Evolutionary conservation across 805 yeast species (phyloP), one percentile per base, ranked within the genome.

Genomic region (Saturnispora sanitii): DNA sequence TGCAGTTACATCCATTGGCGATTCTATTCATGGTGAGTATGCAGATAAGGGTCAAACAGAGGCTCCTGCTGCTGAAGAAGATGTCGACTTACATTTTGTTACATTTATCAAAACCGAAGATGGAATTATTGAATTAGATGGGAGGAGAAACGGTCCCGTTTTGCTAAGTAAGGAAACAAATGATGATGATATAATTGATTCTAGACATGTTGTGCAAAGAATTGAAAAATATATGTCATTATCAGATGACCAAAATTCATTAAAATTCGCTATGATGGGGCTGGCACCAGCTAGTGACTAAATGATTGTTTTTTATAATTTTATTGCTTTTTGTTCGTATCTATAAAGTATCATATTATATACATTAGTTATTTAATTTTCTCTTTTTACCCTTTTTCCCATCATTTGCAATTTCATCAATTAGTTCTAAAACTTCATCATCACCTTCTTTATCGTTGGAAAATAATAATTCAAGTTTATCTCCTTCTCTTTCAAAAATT

Each of bases 91-190:
- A 43, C 98, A 90, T 61, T 90, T 83, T 55, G 77, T 90, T 20
- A 70, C 92, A 5, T 79, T 82, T 51, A 66, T 82, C 9, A 77
- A 73, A 50, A 58, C 61, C 27, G 61, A 63, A 11, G 69, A 75
- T 46, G 74, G 73, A 7, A 54, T 90, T 17, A 84, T 75, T 52
- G 97, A 90, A 60, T 67, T 90, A 27, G 98, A 90, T 55, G 98
- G 98, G 1, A 70, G 97, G 48, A 68, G 94, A 48, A 60, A 60
- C 27, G 92, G 95, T 0, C 86, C 95, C 0, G 67, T 79, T 27
- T 75, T 71, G 44, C 61, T 86, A 31, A 64, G 61, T 3, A 13
- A 25, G 13, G 17, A 16, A 1, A 17, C 27, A 6, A 18, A 17
- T 29, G 13, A 8, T 9, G 31, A 20, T n/a, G 79, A 79, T 49